Evolutionary conservation across 495 filamentous ascomycete species (phyloP).

Genomic region (Aspergillus leporis): DNA sequence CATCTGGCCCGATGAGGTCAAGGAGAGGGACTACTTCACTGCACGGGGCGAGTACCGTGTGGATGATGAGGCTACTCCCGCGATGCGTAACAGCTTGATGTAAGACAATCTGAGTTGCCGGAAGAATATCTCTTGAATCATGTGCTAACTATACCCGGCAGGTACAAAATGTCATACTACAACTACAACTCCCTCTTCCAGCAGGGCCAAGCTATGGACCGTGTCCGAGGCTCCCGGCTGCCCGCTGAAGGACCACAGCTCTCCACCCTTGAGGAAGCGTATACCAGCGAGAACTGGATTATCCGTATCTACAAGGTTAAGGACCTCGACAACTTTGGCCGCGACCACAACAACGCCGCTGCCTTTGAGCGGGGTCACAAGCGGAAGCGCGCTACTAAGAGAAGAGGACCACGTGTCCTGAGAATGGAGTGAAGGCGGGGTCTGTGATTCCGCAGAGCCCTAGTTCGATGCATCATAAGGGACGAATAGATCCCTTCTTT

Average conservation of each 20-base stretch:
- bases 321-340: slow-evolving; percentile 91
- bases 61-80: slow-evolving; percentile 89
- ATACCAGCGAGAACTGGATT: slow-evolving; percentile 99
- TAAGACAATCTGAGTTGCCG: slow-evolving; percentile 46
- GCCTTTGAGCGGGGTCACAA: slow-evolving; percentile 93
- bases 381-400: slow-evolving; percentile 84
- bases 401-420: slow-evolving; percentile 76
- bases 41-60: slow-evolving; percentile 93
- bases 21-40: slow-evolving; percentile 96
- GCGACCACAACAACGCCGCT: slow-evolving; percentile 80
- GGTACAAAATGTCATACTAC: slow-evolving; percentile 99
- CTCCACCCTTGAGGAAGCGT: slow-evolving; percentile 91
- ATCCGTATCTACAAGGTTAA: slow-evolving; percentile 99
- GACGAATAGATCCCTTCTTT: neutral
- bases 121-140: neutral
- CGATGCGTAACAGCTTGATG: slow-evolving; percentile 99
- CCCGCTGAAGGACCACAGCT: slow-evolving; percentile 85
- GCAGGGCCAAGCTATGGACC: slow-evolving; percentile 84
- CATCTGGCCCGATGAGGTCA: slow-evolving; percentile 99
- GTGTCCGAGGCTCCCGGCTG: slow-evolving; percentile 79
- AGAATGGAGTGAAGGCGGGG: slow-evolving; percentile 67
- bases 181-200: slow-evolving; percentile 95
- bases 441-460: neutral
- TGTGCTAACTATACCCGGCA: slow-evolving; percentile 47
- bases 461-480: neutral